Evolutionary conservation across 78 protist genomes (phyloP).

Genomic region (Chrysochromulina tobinii): DNA sequence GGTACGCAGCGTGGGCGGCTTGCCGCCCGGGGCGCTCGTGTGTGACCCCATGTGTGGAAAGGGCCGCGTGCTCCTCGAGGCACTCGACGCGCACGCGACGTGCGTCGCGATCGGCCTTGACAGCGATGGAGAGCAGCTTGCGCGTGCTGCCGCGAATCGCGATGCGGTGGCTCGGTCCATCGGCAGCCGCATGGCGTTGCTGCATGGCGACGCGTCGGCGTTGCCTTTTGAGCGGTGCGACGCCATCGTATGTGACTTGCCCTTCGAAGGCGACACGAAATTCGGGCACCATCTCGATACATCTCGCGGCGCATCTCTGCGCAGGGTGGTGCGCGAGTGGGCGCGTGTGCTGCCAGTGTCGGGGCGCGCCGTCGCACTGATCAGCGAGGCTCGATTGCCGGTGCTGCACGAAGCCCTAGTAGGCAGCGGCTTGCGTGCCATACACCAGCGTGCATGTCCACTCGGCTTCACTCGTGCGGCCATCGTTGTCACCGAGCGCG

Average conservation of each 20-base stretch:
- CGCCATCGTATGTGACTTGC: neutral
- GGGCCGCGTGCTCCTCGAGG: neutral
- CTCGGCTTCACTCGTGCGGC: neutral
- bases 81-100: neutral
- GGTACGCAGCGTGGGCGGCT: neutral
- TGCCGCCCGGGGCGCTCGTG: neutral
- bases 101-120: neutral
- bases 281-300: neutral
- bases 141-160: neutral
- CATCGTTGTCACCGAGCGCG: slow-evolving; percentile 1
- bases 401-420: neutral
- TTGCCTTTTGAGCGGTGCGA: neutral
- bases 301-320: neutral
- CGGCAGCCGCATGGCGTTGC: neutral
- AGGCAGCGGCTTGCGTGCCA: neutral
- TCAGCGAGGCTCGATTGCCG: neutral
- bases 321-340: neutral
- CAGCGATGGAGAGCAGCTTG: neutral
- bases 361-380: neutral
- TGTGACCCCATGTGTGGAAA: neutral
- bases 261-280: neutral
- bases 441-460: neutral
- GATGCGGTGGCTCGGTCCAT: neutral
- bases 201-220: neutral
- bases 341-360: neutral